Evolutionary conservation across 208 protist species (phyloP), one percentile per base, ranked within the genome.

Genomic region (Leptomonas pyrrhocoris): DNA sequence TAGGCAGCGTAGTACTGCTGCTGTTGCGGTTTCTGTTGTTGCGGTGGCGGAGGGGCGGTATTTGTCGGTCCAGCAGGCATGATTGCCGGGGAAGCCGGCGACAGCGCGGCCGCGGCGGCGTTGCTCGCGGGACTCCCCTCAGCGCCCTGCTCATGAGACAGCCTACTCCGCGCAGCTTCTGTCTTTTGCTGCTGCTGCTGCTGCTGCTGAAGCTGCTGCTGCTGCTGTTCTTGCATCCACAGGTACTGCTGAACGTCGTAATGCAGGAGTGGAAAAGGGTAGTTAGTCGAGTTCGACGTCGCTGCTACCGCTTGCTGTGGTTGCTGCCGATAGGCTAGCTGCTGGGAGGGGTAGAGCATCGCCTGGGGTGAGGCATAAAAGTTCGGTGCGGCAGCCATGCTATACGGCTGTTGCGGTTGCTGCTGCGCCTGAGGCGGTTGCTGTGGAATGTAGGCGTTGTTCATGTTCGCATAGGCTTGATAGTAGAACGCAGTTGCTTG

Each of bases 211-310:
- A 73, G 73, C 27, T 75, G 74, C 43, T 69, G 74, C 36, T 69
- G 60, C 19, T 73, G 68, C 8, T 67, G 66, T n/a, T 76, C 70
- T 49, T 74, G 61, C 62, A 51, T 63, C 56, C 64, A 70, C 38
- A 70, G 23, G 57, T 72, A 68, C 72, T 77, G 72, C 34, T 71
- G 56, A 43, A 77, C 46, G 4, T 77, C 70, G 27, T 81, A 69
- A 46, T 65, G 58, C 25, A 76, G 8, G 13, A 55, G 45, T 19
- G 60, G 36, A 42, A 65, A 76, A 5, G 62, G 43, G 51, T 70
- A 70, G 45, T 60, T 55, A 1, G 62, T 16, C 1, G 69, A 4
- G 46, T 53, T 61, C 19, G 56, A 61, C 34, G 46, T 45, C 18
- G 46, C 45, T 21, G 46, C 60, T 65, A 18, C 30, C 18, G 43